Conservation (phyloP, 2,329 filamentous ascomycete genomes). For the Capronia coronata region DNA sequence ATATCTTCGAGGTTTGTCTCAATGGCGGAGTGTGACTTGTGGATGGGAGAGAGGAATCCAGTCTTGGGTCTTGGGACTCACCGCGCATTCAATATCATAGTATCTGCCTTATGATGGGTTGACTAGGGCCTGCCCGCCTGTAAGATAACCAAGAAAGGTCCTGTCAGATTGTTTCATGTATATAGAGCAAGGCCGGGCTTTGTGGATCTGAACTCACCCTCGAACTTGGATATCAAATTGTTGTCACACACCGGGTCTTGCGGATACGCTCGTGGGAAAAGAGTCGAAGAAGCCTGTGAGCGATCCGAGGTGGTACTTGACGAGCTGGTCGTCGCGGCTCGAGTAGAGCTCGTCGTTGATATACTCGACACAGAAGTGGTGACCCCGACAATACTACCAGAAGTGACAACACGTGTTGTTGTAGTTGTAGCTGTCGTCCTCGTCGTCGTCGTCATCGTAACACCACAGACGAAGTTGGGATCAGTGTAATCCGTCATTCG, state of each 20-base stretch:
- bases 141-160: neutral
- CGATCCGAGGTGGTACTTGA: conserved; percentile 2
- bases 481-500: conserved; percentile 17
- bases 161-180: neutral
- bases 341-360: neutral
- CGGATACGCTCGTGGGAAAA: conserved; percentile 6
- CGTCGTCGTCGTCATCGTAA: neutral
- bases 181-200: too few relatives aligned
- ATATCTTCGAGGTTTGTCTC: too few relatives aligned
- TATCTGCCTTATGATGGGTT: conserved; percentile 3
- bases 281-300: neutral
- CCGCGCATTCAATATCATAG: conserved; percentile 13
- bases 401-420: too few relatives aligned
- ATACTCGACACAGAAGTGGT: neutral
- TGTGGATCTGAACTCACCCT: conserved; percentile 1
- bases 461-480: conserved; percentile 10
- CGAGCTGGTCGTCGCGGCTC: neutral
- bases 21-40: too few relatives aligned
- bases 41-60: neutral
- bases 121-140: conserved; percentile 8
- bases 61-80: neutral
- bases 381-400: too few relatives aligned
- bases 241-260: conserved; percentile 9
- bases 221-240: conserved; percentile 9
- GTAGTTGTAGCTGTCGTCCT: neutral